phyloP scores from a whole-genome alignment of 73 alveolate species.

The Paramecium sexaurelia region DNA sequence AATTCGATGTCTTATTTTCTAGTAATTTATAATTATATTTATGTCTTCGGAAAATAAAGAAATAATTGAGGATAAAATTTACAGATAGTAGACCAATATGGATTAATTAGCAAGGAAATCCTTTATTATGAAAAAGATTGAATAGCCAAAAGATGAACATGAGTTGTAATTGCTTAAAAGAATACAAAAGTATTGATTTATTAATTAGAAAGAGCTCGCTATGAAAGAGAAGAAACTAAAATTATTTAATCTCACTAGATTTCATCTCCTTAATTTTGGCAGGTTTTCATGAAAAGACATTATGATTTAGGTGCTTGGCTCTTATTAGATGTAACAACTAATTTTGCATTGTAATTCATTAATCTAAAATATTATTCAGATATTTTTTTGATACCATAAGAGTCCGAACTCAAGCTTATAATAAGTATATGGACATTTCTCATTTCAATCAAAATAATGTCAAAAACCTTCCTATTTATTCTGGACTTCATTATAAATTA shows the following conservation, averaged over 20 bases:
- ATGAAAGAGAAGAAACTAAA: neutral
- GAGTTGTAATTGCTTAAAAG: conserved; percentile 11
- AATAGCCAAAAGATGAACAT: neutral
- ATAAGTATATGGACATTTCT: neutral
- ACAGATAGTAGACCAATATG: neutral
- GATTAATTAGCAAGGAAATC: conserved; percentile 38
- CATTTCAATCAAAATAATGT: conserved; percentile 5
- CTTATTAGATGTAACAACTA: conserved; percentile 38
- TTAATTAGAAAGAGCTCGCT: neutral
- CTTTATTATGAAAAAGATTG: neutral
- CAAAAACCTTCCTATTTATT: neutral
- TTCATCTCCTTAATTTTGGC: conserved; percentile 2
- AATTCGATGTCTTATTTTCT: neutral
- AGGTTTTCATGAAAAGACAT: conserved; percentile 32
- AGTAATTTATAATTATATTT: neutral
- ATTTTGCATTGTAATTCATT: neutral
- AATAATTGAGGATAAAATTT: neutral
- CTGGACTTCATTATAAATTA: conserved; percentile 31
- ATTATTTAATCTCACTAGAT: neutral
- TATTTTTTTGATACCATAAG: conserved; percentile 4
- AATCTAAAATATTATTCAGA: neutral
- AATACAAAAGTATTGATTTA: neutral
- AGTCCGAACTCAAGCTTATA: conserved; percentile 37
- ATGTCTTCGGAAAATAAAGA: neutral
- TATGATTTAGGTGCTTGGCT: conserved; percentile 51